Evolutionary conservation across 208 protist genomes (phyloP).

Genomic region (Angomonas ambiguus): DNA sequence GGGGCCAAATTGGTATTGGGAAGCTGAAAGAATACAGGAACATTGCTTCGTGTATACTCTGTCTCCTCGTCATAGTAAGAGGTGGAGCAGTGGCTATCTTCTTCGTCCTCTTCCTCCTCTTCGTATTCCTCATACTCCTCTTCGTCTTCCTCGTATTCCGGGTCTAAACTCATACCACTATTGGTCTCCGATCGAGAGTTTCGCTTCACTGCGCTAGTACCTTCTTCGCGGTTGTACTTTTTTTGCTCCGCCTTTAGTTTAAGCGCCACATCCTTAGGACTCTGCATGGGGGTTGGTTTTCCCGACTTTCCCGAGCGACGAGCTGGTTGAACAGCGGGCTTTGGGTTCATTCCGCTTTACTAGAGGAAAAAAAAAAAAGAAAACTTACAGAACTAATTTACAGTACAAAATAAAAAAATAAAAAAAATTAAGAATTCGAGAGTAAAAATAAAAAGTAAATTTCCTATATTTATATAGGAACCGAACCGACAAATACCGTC

Average conservation of each 20-base stretch:
- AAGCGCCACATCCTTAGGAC: not conserved
- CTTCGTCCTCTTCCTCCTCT: not conserved
- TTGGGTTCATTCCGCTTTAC: not conserved
- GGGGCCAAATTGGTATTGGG: not conserved
- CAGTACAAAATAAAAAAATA: not conserved
- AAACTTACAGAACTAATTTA: not conserved
- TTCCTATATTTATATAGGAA: not conserved
- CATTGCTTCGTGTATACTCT: not conserved
- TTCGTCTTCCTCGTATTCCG: not conserved
- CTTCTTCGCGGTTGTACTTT: not conserved
- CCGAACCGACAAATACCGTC: not conserved
- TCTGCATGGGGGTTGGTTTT: not conserved
- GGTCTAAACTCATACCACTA: not conserved
- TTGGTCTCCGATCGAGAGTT: not conserved
- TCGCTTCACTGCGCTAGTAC: not conserved
- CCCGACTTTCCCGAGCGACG: not conserved
- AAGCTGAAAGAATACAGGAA: constrained; percentile 1
- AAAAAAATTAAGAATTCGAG: not conserved
- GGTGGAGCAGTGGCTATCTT: constrained; percentile 3
- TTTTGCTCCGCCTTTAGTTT: not conserved
- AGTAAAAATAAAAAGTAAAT: not conserved
- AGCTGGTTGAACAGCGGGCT: not conserved
- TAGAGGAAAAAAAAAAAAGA: constrained; percentile 14
- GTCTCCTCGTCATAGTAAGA: not conserved
- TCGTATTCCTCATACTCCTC: constrained; percentile 5